Conservation (phyloP, 768 basidiomycete genomes). For the Lactifluus volemus region DNA sequence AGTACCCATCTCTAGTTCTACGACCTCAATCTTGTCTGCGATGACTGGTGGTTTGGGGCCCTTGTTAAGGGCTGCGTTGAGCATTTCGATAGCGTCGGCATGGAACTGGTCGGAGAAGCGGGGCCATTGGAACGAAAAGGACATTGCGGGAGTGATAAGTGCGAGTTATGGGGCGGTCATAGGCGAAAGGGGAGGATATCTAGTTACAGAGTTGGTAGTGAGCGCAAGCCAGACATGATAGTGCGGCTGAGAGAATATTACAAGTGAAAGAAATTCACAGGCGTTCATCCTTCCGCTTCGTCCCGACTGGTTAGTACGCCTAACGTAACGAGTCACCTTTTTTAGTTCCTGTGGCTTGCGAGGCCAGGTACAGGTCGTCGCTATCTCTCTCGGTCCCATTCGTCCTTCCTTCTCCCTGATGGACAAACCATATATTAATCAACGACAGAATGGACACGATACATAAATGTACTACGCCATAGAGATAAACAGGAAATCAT, state of each 20-base stretch:
- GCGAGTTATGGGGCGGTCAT: neutral
- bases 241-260: neutral
- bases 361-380: too few species aligned
- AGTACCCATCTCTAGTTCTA: constrained; percentile 98
- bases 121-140: constrained; percentile 93
- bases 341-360: too few species aligned
- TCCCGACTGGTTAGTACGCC: neutral
- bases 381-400: too few species aligned
- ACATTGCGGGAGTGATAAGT: constrained; percentile 38
- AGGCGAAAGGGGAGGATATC: neutral
- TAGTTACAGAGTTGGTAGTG: neutral
- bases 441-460: too few species aligned
- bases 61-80: constrained; percentile 94
- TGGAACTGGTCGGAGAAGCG: constrained; percentile 96
- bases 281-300: neutral
- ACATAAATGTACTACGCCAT: neutral
- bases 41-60: constrained; percentile 97
- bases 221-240: neutral
- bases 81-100: constrained; percentile 92
- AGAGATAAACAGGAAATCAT: neutral
- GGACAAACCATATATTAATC: too few species aligned
- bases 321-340: too few species aligned
- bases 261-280: neutral
- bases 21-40: constrained; percentile 94
- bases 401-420: too few species aligned